A percentile compares a stretch with the other conserved stretches of the same genome.
Evolutionary conservation across 2,329 filamentous ascomycete species (phyloP).

Genomic region (Fusarium cicatricum): DNA sequence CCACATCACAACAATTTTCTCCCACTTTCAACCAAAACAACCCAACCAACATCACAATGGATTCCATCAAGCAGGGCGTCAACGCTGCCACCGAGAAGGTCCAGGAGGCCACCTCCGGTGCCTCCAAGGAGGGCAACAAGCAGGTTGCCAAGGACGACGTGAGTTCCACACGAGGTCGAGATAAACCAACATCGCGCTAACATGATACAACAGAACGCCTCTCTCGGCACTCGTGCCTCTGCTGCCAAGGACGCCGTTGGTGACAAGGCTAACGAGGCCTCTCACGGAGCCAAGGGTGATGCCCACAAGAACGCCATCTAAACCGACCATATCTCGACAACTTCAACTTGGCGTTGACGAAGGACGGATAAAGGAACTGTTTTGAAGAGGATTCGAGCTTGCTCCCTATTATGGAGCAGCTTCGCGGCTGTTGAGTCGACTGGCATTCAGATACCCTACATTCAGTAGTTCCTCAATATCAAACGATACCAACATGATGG

Average conservation of each 20-base stretch:
- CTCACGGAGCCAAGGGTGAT: constrained; percentile 51
- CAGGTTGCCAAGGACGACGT: constrained; percentile 71
- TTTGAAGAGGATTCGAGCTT: constrained; percentile 13
- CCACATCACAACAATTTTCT: no score
- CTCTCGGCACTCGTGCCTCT: no score
- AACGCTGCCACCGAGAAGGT: constrained; percentile 72
- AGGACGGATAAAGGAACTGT: constrained; percentile 2
- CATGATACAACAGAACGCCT: no score
- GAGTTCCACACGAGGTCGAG: no score
- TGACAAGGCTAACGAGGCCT: constrained; percentile 56
- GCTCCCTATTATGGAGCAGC: not conserved
- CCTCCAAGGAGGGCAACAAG: constrained; percentile 77
- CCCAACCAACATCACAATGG: constrained; percentile 53
- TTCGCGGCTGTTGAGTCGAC: constrained; percentile 17
- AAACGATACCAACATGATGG: constrained; percentile 6
- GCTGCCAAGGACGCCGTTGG: constrained; percentile 59
- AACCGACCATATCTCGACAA: constrained; percentile 10
- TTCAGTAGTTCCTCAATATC: constrained; percentile 29
- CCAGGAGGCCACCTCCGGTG: constrained; percentile 62
- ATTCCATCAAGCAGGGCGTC: constrained; percentile 66
- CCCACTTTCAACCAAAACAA: constrained; percentile 8
- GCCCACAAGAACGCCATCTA: constrained; percentile 54
- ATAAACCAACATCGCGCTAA: no score
- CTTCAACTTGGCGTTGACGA: not conserved
- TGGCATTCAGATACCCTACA: constrained; percentile 39